These are phyloP conservation scores for Saturnispora bothae DNA, from an alignment of 805 yeast genomes.

Conservation along the genomic window DNA sequence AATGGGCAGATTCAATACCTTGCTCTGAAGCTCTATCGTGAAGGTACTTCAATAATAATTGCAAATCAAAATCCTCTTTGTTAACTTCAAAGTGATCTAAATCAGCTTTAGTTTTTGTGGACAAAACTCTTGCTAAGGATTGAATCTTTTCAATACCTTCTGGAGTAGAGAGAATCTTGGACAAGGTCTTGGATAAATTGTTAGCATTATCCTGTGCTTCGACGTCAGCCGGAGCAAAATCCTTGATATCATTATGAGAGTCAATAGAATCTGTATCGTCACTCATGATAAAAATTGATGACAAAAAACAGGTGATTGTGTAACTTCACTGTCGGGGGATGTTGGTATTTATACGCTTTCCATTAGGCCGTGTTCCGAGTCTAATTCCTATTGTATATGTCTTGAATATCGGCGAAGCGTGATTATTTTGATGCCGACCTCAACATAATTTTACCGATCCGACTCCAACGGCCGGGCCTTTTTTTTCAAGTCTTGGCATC, in stretches of 20 bases:
- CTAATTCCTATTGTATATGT: no score
- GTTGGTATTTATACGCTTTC: background rate
- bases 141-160: constrained; percentile 29
- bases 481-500: background rate
- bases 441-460: background rate
- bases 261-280: constrained; percentile 18
- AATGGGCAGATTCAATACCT: constrained; percentile 37
- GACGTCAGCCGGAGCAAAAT: constrained; percentile 19
- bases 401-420: background rate
- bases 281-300: constrained; percentile 5
- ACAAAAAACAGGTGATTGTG: background rate
- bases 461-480: background rate
- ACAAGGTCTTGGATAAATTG: constrained; percentile 20
- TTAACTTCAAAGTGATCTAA: constrained; percentile 35
- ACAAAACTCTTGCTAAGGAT: constrained; percentile 39
- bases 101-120: constrained; percentile 38
- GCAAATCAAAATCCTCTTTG: constrained; percentile 36
- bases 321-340: background rate
- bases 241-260: constrained; percentile 17
- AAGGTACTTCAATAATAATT: constrained; percentile 32
- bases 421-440: background rate
- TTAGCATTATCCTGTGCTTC: constrained; percentile 20
- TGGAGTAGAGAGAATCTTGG: constrained; percentile 19
- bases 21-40: constrained; percentile 30
- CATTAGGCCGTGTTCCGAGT: background rate